These are phyloP conservation scores for Hanseniaspora lachancei DNA, from an alignment of 805 yeast species.

Conservation along the genomic window DNA sequence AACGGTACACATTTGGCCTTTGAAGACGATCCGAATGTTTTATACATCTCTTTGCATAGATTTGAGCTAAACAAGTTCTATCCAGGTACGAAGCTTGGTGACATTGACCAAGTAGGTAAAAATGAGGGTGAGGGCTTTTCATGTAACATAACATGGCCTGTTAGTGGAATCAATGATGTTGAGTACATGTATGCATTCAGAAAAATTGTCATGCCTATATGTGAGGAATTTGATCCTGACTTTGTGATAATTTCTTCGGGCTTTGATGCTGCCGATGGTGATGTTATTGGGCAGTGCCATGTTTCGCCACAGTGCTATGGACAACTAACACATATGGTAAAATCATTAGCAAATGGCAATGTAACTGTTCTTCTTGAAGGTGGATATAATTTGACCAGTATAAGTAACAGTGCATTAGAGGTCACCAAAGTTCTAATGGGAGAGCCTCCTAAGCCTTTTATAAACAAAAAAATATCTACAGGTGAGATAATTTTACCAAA, in stretches of 20 bases:
- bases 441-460: conserved; percentile 80
- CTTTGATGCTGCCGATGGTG: conserved; percentile 98
- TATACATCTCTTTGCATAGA: conserved; percentile 83
- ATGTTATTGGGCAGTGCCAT: conserved; percentile 90
- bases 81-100: conserved; percentile 86
- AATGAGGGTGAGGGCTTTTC: conserved; percentile 78
- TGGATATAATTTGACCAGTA: conserved; percentile 87
- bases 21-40: conserved; percentile 73
- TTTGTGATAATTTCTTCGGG: conserved; percentile 88
- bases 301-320: conserved; percentile 94
- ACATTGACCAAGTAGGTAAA: conserved; percentile 66
- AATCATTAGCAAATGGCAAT: conserved; percentile 77
- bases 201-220: conserved; percentile 74
- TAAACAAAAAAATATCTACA: conserved; percentile 27
- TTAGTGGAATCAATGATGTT: conserved; percentile 85
- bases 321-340: conserved; percentile 85
- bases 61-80: conserved; percentile 85
- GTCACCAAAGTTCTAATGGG: conserved; percentile 86
- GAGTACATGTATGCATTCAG: conserved; percentile 89
- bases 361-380: conserved; percentile 88
- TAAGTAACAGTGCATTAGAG: conserved; percentile 78
- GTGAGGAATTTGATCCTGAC: conserved; percentile 84
- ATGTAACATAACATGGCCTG: conserved; percentile 88
- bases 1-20: conserved; percentile 95
- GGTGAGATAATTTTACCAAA: conserved; percentile 40